Conservation (phyloP, 257 asterid species). For the Solanum boliviense region DNA sequence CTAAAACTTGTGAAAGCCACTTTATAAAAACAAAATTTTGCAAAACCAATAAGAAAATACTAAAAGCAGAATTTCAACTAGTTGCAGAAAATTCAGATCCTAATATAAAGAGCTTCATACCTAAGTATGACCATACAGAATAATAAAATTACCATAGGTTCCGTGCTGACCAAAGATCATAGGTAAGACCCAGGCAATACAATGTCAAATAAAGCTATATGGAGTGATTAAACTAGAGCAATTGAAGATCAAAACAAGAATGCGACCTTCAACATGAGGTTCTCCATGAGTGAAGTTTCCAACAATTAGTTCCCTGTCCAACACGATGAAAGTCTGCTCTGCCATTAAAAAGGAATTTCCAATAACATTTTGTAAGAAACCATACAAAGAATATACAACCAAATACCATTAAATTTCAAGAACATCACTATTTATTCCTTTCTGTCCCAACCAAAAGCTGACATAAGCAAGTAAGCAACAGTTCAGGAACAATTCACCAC, state of each 20-base stretch:
- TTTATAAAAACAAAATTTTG: not conserved
- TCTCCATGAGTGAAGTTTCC: slow-evolving; percentile 67
- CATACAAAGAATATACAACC: not conserved
- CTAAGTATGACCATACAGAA: not conserved
- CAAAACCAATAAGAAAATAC: not conserved
- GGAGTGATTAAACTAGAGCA: not conserved
- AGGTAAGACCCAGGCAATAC: not conserved
- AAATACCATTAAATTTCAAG: not conserved
- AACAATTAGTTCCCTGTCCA: slow-evolving; percentile 63
- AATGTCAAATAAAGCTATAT: not conserved
- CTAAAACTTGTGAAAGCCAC: not conserved
- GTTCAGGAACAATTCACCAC: not conserved
- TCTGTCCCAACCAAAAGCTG: not conserved
- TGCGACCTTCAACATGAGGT: slow-evolving; percentile 61
- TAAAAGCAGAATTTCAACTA: not conserved
- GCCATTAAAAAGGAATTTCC: slow-evolving; percentile 16
- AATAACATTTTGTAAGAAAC: not conserved
- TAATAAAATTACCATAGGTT: not conserved
- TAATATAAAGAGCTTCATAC: not conserved
- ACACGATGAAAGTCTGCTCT: slow-evolving; percentile 86
- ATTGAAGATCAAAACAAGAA: not conserved
- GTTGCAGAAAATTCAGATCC: not conserved
- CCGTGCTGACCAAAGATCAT: not conserved
- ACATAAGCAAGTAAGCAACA: not conserved
- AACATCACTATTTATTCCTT: not conserved